A percentile compares a stretch with the other conserved stretches of the same genome.
Conservation (phyloP, 805 yeast genomes). For the Jamesozyma lodderae region DNA sequence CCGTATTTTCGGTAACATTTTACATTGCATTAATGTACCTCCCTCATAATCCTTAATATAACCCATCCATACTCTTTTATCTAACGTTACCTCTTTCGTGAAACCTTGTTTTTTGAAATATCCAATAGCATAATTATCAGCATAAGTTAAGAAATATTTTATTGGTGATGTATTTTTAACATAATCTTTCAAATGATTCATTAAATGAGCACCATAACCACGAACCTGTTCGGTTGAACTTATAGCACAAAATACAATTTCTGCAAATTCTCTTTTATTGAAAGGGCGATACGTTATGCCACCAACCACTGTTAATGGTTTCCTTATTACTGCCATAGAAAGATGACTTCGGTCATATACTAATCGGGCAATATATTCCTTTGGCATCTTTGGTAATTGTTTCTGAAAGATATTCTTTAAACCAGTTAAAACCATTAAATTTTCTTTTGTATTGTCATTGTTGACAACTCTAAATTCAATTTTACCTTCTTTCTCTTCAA, state of each 20-base stretch:
- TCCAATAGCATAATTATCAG: conserved; percentile 98
- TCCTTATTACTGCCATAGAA: conserved; percentile 91
- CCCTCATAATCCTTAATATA: conserved; percentile 98
- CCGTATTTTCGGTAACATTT: conserved; percentile 82
- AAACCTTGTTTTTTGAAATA: conserved; percentile 97
- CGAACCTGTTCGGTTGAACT: conserved; percentile 95
- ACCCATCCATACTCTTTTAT: conserved; percentile 91
- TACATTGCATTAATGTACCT: conserved; percentile 95
- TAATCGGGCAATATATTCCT: conserved; percentile 88
- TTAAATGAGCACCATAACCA: conserved; percentile 97
- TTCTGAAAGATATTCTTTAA: conserved; percentile 92
- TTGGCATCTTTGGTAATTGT: conserved; percentile 97
- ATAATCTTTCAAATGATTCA: conserved; percentile 96
- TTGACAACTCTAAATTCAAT: conserved; percentile 95
- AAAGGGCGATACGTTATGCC: conserved; percentile 96
- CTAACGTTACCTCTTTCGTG: conserved; percentile 85
- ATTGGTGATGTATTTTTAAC: conserved; percentile 82
- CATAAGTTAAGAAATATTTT: conserved; percentile 84
- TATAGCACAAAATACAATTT: conserved; percentile 96
- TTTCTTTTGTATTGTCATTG: conserved; percentile 83
- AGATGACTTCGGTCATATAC: conserved; percentile 92
- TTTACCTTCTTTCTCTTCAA: conserved; percentile 87
- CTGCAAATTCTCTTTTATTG: conserved; percentile 85
- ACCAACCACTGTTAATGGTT: conserved; percentile 92
- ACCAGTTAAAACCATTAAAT: conserved; percentile 87